A percentile compares a stretch with the other conserved stretches of the same genome.
Evolutionary conservation across 2,329 filamentous ascomycete genomes (phyloP).

Genomic region (Stenocarpella maydis): DNA sequence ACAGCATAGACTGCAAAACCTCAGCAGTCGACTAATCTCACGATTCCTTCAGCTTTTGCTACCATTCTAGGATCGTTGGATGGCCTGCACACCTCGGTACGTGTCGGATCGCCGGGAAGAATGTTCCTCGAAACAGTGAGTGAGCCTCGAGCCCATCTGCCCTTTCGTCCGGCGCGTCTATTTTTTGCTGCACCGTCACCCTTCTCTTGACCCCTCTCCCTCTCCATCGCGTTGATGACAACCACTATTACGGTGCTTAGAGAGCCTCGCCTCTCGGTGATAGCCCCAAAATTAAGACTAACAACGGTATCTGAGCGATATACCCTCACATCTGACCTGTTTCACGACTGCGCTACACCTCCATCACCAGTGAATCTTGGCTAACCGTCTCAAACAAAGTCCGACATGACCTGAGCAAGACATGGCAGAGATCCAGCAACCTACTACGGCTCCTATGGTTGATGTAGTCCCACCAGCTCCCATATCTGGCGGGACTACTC

Average conservation of each 20-base stretch:
- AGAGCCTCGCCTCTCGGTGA: slow-evolving; percentile 68
- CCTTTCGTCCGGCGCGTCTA: slow-evolving; percentile 6
- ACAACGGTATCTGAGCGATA: slow-evolving; percentile 91
- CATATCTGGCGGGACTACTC: background rate
- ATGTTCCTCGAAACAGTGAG: slow-evolving; percentile 42
- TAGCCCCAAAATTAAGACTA: slow-evolving; percentile 79
- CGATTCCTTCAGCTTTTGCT: background rate
- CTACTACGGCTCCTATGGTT: slow-evolving; percentile 30
- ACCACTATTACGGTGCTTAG: slow-evolving; percentile 62
- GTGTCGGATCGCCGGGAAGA: slow-evolving; percentile 33
- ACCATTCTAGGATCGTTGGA: slow-evolving; percentile 9
- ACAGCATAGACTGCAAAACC: background rate
- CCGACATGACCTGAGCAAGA: slow-evolving; percentile 55
- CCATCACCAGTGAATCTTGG: slow-evolving; percentile 15
- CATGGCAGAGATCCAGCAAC: slow-evolving; percentile 52
- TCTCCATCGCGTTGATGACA: slow-evolving; percentile 67
- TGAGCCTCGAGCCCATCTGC: slow-evolving; percentile 34
- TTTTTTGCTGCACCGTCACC: slow-evolving; percentile 4
- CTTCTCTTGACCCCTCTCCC: background rate
- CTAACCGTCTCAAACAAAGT: slow-evolving; percentile 42
- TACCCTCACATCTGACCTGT: slow-evolving; percentile 5
- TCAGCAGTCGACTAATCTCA: background rate
- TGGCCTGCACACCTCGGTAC: slow-evolving; percentile 26
- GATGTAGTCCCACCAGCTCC: slow-evolving; percentile 8
- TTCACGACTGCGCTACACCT: slow-evolving; percentile 2